Percentiles rank a stretch among this genome's conserved stretches.
Evolutionary conservation across 177 flowering plant genomes (phyloP).

Genomic region (Vitis hybrid): DNA sequence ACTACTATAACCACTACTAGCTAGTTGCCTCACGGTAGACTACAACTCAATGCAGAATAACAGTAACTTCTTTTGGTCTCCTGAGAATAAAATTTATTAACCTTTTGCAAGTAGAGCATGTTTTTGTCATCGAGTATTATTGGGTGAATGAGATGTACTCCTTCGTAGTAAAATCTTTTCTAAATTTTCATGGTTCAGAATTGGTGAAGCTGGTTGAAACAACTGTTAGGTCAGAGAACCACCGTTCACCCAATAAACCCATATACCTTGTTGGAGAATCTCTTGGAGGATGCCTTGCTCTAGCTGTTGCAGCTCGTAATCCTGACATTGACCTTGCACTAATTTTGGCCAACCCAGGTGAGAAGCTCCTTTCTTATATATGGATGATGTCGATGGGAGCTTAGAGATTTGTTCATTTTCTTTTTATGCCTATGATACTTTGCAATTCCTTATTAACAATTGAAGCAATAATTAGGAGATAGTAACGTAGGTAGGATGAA

Average conservation of each 20-base stretch:
- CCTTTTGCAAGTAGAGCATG: too few species aligned
- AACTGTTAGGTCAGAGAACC: constrained; percentile 45
- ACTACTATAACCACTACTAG: too few species aligned
- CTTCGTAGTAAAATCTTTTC: background rate
- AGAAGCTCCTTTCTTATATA: constrained; percentile 3
- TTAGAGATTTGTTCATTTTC: too few species aligned
- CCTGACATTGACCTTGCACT: constrained; percentile 63
- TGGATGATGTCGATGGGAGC: too few species aligned
- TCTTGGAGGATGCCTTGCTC: constrained; percentile 74
- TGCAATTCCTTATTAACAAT: fast-evolving
- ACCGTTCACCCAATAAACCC: constrained; percentile 51
- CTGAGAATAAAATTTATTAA: background rate
- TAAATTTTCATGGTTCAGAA: constrained; percentile 31
- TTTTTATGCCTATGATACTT: too few species aligned
- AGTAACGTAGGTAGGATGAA: too few species aligned
- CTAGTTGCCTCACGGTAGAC: too few species aligned
- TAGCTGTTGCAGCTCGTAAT: constrained; percentile 75
- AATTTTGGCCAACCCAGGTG: constrained; percentile 77
- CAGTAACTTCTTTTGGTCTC: background rate
- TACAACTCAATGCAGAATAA: too few species aligned
- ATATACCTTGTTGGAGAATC: constrained; percentile 81
- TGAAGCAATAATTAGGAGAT: too few species aligned
- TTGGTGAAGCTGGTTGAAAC: constrained; percentile 56
- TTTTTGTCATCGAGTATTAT: background rate
- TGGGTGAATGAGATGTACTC: too few species aligned